Evolutionary conservation across 2,329 filamentous ascomycete species (phyloP), one percentile per base, ranked within the genome.

Genomic region (Cercospora berteroae): DNA sequence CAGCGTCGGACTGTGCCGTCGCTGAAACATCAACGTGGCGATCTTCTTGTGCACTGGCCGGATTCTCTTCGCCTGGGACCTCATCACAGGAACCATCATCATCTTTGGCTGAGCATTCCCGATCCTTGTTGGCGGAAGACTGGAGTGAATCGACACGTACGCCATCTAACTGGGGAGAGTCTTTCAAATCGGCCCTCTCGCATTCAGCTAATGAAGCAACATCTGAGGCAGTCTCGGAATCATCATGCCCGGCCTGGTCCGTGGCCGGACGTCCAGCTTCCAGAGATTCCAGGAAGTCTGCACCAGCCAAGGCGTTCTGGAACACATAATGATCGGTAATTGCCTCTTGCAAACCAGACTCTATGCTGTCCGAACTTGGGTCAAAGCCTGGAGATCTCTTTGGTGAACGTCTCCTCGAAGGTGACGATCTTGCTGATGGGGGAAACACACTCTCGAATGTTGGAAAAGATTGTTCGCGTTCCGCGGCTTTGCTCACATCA

Each of bases 321-420:
- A 71, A 69, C 16, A 63, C 67, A 66, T 70, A 70, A 60, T 70
- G 62, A 31, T 69, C 64, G 23, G 67, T 61, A 8, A 71, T 64
- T 7, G 63, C 69, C 36, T 69, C 60, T 27, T 70, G 55, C 57
- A 72, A 59, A 13, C 66, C 70, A 10, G 60, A 23, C 20, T 69
- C 67, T 20, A 69, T 63, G 55, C 64, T 70, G 65, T 68, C 66
- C 23, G 65, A 69, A 50, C 66, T 67, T n/a, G 61, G 48, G 18
- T 60, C 55, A 55, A 27, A 39, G 33, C 42, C 33, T 27, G 12
- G 36, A 23, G 50, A 27, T 6, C 23, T 44, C 12, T 42, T 25
- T 20, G 29, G 33, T 16, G 39, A 33, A 13, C 39, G 23, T 48
- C 44, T 55, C 31, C 48, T 36, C 44, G n/a, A 57, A 39, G 50